phyloP scores from a whole-genome alignment of 2,329 filamentous ascomycete species.

The Alternaria ventricosa region DNA sequence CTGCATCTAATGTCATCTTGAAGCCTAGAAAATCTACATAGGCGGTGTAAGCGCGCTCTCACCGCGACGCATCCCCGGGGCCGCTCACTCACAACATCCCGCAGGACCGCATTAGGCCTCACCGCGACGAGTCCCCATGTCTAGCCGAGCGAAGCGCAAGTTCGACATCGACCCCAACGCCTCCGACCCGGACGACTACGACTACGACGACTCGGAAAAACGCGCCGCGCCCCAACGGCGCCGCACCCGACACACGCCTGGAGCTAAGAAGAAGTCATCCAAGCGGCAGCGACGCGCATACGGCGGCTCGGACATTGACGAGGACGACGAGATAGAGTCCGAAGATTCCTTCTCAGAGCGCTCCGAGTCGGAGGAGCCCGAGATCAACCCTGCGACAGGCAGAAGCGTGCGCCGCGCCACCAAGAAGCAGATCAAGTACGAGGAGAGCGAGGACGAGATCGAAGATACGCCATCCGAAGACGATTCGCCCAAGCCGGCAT shows the following conservation, averaged over 20 bases:
- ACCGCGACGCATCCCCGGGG: slow-evolving; percentile 10
- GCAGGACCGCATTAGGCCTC: slow-evolving; percentile 27
- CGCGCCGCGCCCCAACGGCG: slow-evolving; percentile 41
- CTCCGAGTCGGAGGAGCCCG: slow-evolving; percentile 54
- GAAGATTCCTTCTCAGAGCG: slow-evolving; percentile 52
- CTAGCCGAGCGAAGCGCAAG: slow-evolving; percentile 50
- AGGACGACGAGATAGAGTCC: slow-evolving; percentile 58
- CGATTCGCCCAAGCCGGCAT: slow-evolving; percentile 29
- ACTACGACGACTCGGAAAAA: slow-evolving; percentile 43
- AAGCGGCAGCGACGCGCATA: slow-evolving; percentile 46
- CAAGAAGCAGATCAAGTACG: slow-evolving; percentile 62
- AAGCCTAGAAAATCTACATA: slow-evolving; percentile 12
- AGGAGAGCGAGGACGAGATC: slow-evolving; percentile 59
- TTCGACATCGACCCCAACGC: slow-evolving; percentile 49
- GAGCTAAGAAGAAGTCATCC: slow-evolving; percentile 36
- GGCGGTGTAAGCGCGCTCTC: slow-evolving; percentile 35
- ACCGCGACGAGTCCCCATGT: slow-evolving; percentile 41
- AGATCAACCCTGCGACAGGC: slow-evolving; percentile 63
- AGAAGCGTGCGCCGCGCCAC: slow-evolving; percentile 63
- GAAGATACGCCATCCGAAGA: slow-evolving; percentile 47
- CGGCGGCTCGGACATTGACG: slow-evolving; percentile 46
- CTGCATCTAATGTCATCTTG: slow-evolving; percentile 35
- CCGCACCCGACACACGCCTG: slow-evolving; percentile 34
- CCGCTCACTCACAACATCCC: slow-evolving; percentile 28
- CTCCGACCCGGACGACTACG: slow-evolving; percentile 49